A percentile compares a stretch with the other conserved stretches of the same genome.
phyloP scores from a whole-genome alignment of 768 basidiomycete genomes.

The Thelephora aurantiotincta region DNA sequence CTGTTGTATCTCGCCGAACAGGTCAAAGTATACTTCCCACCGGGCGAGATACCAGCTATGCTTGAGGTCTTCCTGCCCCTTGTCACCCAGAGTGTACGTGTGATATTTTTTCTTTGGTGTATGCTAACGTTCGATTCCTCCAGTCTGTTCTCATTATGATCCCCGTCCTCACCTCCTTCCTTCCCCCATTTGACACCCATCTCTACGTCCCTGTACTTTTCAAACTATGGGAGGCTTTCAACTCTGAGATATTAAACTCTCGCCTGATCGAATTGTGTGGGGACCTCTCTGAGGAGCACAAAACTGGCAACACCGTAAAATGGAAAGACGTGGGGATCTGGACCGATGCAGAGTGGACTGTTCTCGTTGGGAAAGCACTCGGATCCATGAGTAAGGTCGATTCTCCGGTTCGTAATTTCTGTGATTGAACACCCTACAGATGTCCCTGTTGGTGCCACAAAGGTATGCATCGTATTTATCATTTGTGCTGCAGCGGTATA shows the following conservation, averaged over 20 bases:
- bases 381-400: slow-evolving; percentile 44
- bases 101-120: slow-evolving; percentile 2
- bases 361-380: slow-evolving; percentile 72
- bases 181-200: slow-evolving; percentile 52
- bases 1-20: slow-evolving; percentile 61
- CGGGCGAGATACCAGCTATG: slow-evolving; percentile 55
- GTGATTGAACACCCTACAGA: slow-evolving; percentile 23
- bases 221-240: slow-evolving; percentile 68
- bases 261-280: slow-evolving; percentile 60
- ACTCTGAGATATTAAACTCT: slow-evolving; percentile 61
- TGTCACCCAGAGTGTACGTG: slow-evolving; percentile 48
- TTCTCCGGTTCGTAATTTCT: background rate
- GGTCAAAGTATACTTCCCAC: slow-evolving; percentile 55
- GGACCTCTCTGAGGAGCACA: slow-evolving; percentile 56
- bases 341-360: slow-evolving; percentile 70
- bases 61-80: slow-evolving; percentile 56
- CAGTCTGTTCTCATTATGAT: slow-evolving; percentile 60
- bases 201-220: slow-evolving; percentile 62
- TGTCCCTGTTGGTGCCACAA: slow-evolving; percentile 57
- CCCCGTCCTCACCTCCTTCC: slow-evolving; percentile 63
- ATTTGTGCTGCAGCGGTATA: background rate
- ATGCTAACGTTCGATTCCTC: background rate
- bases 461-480: slow-evolving; percentile 24
- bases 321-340: slow-evolving; percentile 89
- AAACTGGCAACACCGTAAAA: slow-evolving; percentile 38